Base-by-base conservation (phyloP, 2,329 filamentous ascomycete species). In the Fusarium secorum region DNA sequence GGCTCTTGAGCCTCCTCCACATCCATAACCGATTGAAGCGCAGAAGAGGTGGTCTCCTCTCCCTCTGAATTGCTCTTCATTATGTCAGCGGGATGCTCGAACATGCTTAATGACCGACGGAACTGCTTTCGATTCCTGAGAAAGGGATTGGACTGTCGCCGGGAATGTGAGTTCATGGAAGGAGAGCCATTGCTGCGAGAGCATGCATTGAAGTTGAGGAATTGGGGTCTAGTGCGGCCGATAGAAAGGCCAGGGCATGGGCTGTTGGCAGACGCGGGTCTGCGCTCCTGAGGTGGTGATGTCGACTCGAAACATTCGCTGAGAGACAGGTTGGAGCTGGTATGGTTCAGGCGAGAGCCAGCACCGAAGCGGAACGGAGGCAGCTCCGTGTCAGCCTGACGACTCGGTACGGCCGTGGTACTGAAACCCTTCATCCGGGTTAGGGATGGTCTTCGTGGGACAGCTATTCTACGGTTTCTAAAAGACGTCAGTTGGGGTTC, bases 61-160 rank as follows among this genome's bases (percentile, higher is more conserved):
- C 89, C 88, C 71, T 91, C 80, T 4, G 78, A 85, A 79, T 94
- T 94, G 60, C 90, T 86, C 82, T 93, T 94, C 84, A 97, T 92
- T 60, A 98, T 86, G 78, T 98, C 96, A 72, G 89, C 92, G 7
- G 95, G 92, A 79, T 92, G 90, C 83, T 98, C 95, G 82, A 97
- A 99, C 96, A 99, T 99, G 87, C 96, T 98, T 78, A 98, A 84
- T 28, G 95, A 97, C 72, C 96, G 90, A 66, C 96, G 91, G 78
- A 95, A 95, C 79, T 96, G 93, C 78, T 97, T 97, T 72, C 95
- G 89, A 46, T 93, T 93, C 68, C 94, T 90, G 75, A 90, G 84
- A 72, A 92, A 88, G 61, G 88, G 92, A 79, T 90, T 94, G 52
- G 88, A 91, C 66, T 84, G 87, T 72, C 95, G 93, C 70, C 94